Evolutionary conservation across 176 grass and related monocot genomes (phyloP).

Genomic region (Cenchrus americanus): DNA sequence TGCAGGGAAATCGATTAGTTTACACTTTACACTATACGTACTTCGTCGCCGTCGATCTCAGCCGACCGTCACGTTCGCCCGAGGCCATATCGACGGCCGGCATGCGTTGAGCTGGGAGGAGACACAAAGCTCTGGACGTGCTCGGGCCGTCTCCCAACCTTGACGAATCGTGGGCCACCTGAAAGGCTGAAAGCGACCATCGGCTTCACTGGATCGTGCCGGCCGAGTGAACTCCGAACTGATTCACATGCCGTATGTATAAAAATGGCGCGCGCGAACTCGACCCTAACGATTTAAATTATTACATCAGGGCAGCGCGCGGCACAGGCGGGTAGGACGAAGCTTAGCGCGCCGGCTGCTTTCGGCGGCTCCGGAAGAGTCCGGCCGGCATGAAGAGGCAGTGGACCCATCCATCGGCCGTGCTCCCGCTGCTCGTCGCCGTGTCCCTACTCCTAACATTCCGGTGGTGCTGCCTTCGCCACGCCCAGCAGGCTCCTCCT

Average conservation of each 20-base stretch:
- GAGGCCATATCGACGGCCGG: not conserved
- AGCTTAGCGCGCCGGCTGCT: not conserved
- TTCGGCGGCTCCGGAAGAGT: not conserved
- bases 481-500: not conserved
- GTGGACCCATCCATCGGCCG: conserved; percentile 21
- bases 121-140: not conserved
- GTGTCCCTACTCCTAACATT: conserved; percentile 47
- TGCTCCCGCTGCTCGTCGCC: conserved; percentile 35
- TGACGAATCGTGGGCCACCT: conserved; percentile 15
- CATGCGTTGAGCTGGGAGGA: not conserved
- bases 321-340: not conserved
- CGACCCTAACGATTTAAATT: not conserved
- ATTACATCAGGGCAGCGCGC: not conserved
- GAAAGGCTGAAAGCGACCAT: not conserved
- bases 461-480: conserved; percentile 28
- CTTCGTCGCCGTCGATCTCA: not conserved
- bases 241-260: conserved; percentile 22
- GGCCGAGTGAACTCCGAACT: not conserved
- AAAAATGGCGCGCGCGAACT: not conserved
- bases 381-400: conserved; percentile 50
- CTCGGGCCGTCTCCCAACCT: conserved; percentile 1
- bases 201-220: conserved; percentile 25
- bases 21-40: too few relatives aligned
- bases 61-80: not conserved
- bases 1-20: not conserved